Base-by-base conservation (phyloP, 495 filamentous ascomycete species). In the Aspergillus cristatus region DNA sequence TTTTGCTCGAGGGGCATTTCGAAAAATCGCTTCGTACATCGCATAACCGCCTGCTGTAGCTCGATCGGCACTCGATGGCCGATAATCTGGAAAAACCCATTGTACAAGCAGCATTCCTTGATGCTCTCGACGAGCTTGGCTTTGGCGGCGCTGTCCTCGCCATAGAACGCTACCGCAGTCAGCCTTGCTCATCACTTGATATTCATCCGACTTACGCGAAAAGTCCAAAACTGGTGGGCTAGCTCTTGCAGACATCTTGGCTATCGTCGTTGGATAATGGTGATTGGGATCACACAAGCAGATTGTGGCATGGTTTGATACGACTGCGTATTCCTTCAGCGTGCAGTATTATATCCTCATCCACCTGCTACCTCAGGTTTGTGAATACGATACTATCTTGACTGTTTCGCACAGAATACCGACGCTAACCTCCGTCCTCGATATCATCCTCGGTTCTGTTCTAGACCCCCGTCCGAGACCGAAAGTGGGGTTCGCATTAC, bases 31-130 rank as follows among this genome's bases (percentile, higher is more conserved):
- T 67, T 61, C 0, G 68, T 62, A 36, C 55, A 58, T 17, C 43
- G 14, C 57, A 63, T 58, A 1, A 60, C 57, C 0, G 48, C 48
- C 0, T 20, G 35, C 41, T 63, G 59, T 2, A 63, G 38, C 1
- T 55, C 52, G 24, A 52, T 26, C 7, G 57, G 51, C 5, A 74
- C 53, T 32, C 64, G 61, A 38, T 74, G 70, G 45, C 63, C 62
- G 6, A 45, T 63, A 35, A 68, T 55, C 40, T 71, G 67, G 48
- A 74, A 70, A 45, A 72, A 74, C n/a, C 69, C 69, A 45, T 67
- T 63, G 40, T 58, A 57, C 4, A 51, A 53, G 30, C 59, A 63
- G 35, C 48, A 58, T 16, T 55, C 42, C 14, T 55, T 52, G n/a
- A 58, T 43, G 12, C 55, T 40, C 2, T 54, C 40, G 13, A 63